A percentile compares a stretch with the other conserved stretches of the same genome.
phyloP scores from a whole-genome alignment of 139 green algal genomes.

The Coelastrella sp. region DNA sequence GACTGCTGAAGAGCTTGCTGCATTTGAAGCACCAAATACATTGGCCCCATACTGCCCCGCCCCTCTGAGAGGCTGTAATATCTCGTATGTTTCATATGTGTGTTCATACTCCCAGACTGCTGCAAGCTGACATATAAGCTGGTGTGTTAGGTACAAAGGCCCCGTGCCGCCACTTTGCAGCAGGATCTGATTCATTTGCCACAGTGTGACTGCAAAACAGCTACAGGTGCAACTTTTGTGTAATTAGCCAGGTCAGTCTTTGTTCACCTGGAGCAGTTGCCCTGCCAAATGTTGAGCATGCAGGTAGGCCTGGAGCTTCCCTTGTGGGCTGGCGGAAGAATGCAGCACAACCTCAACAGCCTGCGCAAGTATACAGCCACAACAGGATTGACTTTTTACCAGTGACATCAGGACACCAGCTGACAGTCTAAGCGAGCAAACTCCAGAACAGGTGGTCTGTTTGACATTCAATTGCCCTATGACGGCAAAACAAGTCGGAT shows the following conservation, averaged over 20 bases:
- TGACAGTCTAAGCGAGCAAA: not conserved
- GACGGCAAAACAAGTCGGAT: too few relatives aligned
- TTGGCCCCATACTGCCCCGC: too few relatives aligned
- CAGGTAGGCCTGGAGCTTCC: constrained; percentile 50
- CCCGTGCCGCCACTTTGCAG: too few relatives aligned
- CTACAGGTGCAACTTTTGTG: not conserved
- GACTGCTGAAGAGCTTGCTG: too few relatives aligned
- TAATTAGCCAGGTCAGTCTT: not conserved
- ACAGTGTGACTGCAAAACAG: not conserved
- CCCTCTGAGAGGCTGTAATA: too few relatives aligned
- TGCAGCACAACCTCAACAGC: constrained; percentile 48
- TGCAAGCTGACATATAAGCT: not conserved
- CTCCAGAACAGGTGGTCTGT: not conserved
- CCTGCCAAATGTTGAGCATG: constrained; percentile 34
- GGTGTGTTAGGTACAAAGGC: too few relatives aligned
- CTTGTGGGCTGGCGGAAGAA: not conserved
- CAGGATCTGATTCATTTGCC: too few relatives aligned
- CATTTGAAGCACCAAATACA: too few relatives aligned
- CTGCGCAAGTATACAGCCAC: not conserved
- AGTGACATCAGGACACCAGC: not conserved
- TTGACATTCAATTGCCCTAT: too few relatives aligned
- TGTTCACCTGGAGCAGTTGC: not conserved
- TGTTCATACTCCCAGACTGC: not conserved
- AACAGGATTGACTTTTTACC: not conserved
- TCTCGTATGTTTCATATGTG: not conserved